Evolutionary conservation across 2,329 filamentous ascomycete species (phyloP), one percentile per base, ranked within the genome.

Genomic region (Exophiala xenobiotica): DNA sequence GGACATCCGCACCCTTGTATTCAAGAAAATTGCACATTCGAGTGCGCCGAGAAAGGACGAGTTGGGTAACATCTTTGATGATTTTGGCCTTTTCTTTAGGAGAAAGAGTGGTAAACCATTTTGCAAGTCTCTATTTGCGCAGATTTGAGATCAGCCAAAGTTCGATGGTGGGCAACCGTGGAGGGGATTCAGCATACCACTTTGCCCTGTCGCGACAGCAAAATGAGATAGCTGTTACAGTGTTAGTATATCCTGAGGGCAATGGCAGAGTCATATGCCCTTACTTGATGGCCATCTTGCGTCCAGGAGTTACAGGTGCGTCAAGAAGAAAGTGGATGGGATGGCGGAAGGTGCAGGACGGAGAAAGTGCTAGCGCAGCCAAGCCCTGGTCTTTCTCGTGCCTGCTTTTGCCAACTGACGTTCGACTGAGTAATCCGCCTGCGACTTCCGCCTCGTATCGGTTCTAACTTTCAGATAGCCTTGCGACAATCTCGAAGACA

Each of bases 11-110:
- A 95, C 92, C 92, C 84, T 99, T 99, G 74, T 99, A 99, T 71
- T 99, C 93, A 55, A 99, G 82, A 74, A 99, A 99, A 75, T 99
- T 99, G 82, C 93, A 99, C 93, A 99, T 99, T 70, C 93, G 90
- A 54, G 93, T 97, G 67, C 93, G 84, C 63, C 93, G 84, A 58
- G 93, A 93, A 62, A 99, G 85, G 63, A 99, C 93, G 43, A 97
- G 87, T 74, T 97, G 93, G 56, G 93, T 90, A 66, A 99, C 93
- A 79, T 99, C 93, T 75, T 99, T 99, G 80, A 99, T 92, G 69
- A 99, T 97, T 81, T 99, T 99, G 74, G 92, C 93, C 78, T 99
- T 99, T 69, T 99, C 93, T 74, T 87, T 96, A 59, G 93, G 93
- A 27, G 92, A 96, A 58, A 99, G 81, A 12, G 93, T 99, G 49